phyloP scores from a whole-genome alignment of 176 grass and related monocot genomes.

The Ananas comosus region DNA sequence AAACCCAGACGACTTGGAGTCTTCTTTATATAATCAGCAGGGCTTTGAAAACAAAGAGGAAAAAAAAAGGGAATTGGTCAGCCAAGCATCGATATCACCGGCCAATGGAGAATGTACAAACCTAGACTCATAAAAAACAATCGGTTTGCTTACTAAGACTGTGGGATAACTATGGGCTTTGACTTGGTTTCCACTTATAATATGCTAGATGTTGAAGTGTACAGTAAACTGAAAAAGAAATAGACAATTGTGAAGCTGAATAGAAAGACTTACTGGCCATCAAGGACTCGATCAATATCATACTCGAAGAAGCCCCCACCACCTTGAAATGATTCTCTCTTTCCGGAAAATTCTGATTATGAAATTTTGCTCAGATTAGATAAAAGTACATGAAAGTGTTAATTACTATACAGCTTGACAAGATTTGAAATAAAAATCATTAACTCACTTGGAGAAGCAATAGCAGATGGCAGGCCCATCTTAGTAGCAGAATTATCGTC shows the following conservation, averaged over 20 bases:
- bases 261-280: constrained; percentile 44
- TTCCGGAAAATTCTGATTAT: constrained; percentile 45
- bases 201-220: neutral
- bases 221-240: neutral
- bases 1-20: neutral
- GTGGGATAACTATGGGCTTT: neutral
- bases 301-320: constrained; percentile 33
- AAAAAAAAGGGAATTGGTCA: neutral
- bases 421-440: neutral
- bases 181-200: neutral
- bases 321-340: constrained; percentile 54
- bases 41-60: no score
- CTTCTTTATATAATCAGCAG: neutral
- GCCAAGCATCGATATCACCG: neutral
- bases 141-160: neutral
- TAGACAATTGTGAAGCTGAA: neutral
- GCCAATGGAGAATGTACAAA: neutral
- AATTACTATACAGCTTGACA: constrained; percentile 7
- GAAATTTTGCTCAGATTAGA: constrained; percentile 10
- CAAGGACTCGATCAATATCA: constrained; percentile 50
- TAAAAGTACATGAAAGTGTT: constrained; percentile 3
- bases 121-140: neutral
- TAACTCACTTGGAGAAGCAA: constrained; percentile 76
- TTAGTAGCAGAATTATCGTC: constrained; percentile 50
- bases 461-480: constrained; percentile 39